Base-by-base conservation (phyloP, 768 basidiomycete species). In the Galerina sulciceps region DNA sequence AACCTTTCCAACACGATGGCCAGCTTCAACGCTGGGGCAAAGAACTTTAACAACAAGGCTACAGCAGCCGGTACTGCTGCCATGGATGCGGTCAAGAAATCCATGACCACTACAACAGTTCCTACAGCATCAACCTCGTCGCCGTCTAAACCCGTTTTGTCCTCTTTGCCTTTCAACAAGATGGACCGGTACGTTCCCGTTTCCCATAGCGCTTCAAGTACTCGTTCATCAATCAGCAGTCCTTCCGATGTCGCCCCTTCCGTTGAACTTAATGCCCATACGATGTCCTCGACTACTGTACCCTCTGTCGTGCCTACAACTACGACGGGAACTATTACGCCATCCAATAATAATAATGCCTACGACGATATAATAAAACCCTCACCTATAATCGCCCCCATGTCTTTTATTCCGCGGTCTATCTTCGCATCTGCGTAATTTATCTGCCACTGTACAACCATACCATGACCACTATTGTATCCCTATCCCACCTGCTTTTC, bases 181-280 rank as follows among this genome's bases (percentile, higher is more conserved):
- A 77, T 77, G 49, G 88, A 90, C 64, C 84, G 91, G 91, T 93
- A 80, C 76, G 90, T 79, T 11, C 17, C 31, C 42, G 48, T 72
- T 69, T 54, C 54, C 52, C 45, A 50, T 23, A 59, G 64, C 53
- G 62, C 53, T 47, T 69, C 71, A 68, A 75, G 80, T 85, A 78
- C 77, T 72, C 78, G 77, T 87, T 90, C 82, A 90, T 86, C 79
- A 87, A 87, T 75, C 79, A 73, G 61, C 66, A 91, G 89, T 69
- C 64, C 74, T 71, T 71, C 64, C 53, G 40, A 45, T 71, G 56
- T 61, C 57, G 44, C 60, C 40, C 56, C 70, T 51, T n/a, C 61
- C 62, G 43, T 22, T 41, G 48, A 53, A 46, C 51, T 37, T 45
- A 38, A 59, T 54, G 36, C 53, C 61, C 20, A 20, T 55, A 36